Percentiles rank a stretch among this genome's conserved stretches.
Conservation (phyloP, 1,284 basidiomycete genomes). For the Anthracocystis setariae region DNA sequence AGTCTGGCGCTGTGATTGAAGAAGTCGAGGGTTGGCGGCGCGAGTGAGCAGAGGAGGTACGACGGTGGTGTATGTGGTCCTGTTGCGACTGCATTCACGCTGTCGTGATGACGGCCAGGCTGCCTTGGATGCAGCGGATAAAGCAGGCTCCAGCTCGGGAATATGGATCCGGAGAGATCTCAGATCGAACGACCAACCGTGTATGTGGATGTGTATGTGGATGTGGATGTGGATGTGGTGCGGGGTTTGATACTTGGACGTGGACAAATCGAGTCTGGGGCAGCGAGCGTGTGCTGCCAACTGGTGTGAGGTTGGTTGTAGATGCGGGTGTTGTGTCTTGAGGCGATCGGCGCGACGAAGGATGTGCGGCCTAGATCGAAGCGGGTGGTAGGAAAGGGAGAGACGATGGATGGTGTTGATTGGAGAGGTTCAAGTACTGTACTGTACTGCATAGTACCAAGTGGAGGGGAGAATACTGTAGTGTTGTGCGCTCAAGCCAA, state of each 20-base stretch:
- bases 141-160: not conserved
- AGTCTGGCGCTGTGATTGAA: slow-evolving; percentile 17
- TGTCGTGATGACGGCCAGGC: slow-evolving; percentile 10
- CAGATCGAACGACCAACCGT: too few relatives aligned
- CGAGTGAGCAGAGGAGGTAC: slow-evolving; percentile 16
- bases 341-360: too few relatives aligned
- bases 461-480: too few relatives aligned
- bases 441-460: not conserved
- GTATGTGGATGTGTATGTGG: too few relatives aligned
- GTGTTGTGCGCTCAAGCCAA: slow-evolving; percentile 3
- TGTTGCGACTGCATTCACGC: slow-evolving; percentile 41
- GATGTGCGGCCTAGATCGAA: too few relatives aligned
- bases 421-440: not conserved
- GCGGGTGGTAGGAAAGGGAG: not conserved
- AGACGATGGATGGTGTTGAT: not conserved
- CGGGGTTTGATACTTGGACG: too few relatives aligned
- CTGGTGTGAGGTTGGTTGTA: too few relatives aligned
- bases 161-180: too few relatives aligned
- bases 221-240: too few relatives aligned
- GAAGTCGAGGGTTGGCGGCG: slow-evolving; percentile 20
- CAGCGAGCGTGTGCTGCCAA: too few relatives aligned
- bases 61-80: slow-evolving; percentile 14
- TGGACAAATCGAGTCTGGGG: too few relatives aligned
- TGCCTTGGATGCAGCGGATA: not conserved
- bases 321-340: too few relatives aligned